Evolutionary conservation across 2,329 filamentous ascomycete species (phyloP).

Genomic region (Microdochium paspali): DNA sequence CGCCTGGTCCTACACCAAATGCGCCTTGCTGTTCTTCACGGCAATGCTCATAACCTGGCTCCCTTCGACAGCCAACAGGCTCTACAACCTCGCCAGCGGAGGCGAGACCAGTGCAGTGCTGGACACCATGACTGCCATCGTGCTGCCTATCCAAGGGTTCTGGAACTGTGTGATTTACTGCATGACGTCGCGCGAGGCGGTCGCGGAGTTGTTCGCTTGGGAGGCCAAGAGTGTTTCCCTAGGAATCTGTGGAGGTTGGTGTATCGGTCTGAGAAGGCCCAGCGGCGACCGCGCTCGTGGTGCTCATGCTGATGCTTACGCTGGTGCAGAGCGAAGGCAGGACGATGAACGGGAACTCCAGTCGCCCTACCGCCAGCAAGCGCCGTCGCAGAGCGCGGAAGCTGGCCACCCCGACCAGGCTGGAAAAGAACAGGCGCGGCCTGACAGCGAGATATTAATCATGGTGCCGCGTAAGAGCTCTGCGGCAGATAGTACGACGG

Average conservation of each 20-base stretch:
- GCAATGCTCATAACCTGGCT: constrained; percentile 68
- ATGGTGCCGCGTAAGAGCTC: background rate
- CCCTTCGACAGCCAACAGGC: constrained; percentile 66
- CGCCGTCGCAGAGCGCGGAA: too few species aligned
- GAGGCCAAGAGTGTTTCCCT: too few species aligned
- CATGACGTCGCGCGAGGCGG: constrained; percentile 57
- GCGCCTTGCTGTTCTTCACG: constrained; percentile 61
- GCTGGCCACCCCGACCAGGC: too few species aligned
- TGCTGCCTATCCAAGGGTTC: constrained; percentile 73
- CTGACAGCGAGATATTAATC: background rate
- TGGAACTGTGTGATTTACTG: constrained; percentile 78
- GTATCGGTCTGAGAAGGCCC: too few species aligned
- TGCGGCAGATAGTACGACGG: background rate
- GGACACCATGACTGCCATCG: constrained; percentile 61
- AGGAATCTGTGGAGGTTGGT: too few species aligned
- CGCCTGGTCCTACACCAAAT: constrained; percentile 61
- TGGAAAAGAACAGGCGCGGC: background rate
- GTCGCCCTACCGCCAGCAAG: background rate
- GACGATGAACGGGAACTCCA: background rate
- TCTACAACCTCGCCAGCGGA: constrained; percentile 36
- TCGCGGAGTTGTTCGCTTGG: constrained; percentile 33
- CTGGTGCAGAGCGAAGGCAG: background rate
- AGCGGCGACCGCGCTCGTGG: background rate
- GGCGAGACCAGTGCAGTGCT: constrained; percentile 44
- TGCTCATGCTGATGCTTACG: background rate